phyloP scores from a whole-genome alignment of 495 filamentous ascomycete genomes.

The Talaromyces thailandensis region DNA sequence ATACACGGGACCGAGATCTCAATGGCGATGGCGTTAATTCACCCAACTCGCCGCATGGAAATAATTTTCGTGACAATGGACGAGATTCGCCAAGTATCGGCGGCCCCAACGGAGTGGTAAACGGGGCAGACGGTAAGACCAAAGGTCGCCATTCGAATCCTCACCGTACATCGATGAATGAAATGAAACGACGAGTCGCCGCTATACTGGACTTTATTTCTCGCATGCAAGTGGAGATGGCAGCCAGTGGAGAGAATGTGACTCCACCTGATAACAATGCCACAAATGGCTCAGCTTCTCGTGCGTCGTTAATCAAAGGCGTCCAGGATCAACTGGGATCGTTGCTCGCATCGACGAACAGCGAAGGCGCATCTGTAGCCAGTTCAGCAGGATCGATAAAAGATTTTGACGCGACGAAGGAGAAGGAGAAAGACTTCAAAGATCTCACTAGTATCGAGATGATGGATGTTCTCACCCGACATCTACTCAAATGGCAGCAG shows the following conservation, averaged over 20 bases:
- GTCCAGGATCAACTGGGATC: constrained; percentile 30
- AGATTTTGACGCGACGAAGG: constrained; percentile 18
- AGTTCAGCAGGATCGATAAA: constrained; percentile 19
- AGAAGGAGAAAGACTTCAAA: constrained; percentile 49
- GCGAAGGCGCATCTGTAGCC: constrained; percentile 14
- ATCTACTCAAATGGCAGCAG: constrained; percentile 72
- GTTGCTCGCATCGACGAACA: constrained; percentile 13
- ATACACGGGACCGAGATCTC: constrained; percentile 64
- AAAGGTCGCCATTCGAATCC: constrained; percentile 49
- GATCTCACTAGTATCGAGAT: constrained; percentile 64
- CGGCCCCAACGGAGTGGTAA: constrained; percentile 23
- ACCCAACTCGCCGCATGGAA: constrained; percentile 51
- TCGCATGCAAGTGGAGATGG: constrained; percentile 84
- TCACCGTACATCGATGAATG: constrained; percentile 67
- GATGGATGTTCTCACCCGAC: constrained; percentile 71
- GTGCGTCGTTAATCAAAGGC: constrained; percentile 17
- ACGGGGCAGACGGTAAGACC: constrained; percentile 40
- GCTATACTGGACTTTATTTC: constrained; percentile 86
- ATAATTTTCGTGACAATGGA: constrained; percentile 54
- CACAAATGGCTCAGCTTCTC: constrained; percentile 16
- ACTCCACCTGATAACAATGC: constrained; percentile 27
- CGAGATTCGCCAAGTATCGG: constrained; percentile 29
- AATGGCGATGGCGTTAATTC: constrained; percentile 39
- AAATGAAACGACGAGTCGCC: constrained; percentile 80
- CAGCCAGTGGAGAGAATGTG: constrained; percentile 37